A percentile compares a stretch with the other conserved stretches of the same genome.
These are phyloP conservation scores for Fusarium phyllophilum DNA, from an alignment of 2,329 filamentous ascomycete genomes.

Conservation along the genomic window DNA sequence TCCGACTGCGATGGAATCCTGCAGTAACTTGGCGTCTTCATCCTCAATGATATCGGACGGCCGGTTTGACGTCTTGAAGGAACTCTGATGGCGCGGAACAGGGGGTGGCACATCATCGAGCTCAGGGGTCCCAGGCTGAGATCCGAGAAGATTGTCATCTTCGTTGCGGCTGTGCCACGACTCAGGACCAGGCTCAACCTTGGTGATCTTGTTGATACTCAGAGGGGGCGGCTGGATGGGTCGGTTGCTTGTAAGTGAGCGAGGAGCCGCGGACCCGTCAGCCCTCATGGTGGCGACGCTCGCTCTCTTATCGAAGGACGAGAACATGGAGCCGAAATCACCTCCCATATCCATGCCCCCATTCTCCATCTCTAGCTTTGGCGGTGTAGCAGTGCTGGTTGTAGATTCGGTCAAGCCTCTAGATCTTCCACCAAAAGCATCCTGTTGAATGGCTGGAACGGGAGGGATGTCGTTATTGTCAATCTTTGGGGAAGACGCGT, in stretches of 20 bases:
- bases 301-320: slow-evolving; percentile 64
- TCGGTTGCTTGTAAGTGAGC: slow-evolving; percentile 60
- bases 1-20: slow-evolving; percentile 62
- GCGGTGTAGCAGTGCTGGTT: slow-evolving; percentile 62
- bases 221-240: slow-evolving; percentile 56
- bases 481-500: slow-evolving; percentile 44
- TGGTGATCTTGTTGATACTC: slow-evolving; percentile 57
- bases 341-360: slow-evolving; percentile 64
- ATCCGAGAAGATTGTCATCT: slow-evolving; percentile 59
- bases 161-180: slow-evolving; percentile 62
- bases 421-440: slow-evolving; percentile 50
- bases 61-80: slow-evolving; percentile 47
- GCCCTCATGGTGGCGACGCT: slow-evolving; percentile 61
- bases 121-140: slow-evolving; percentile 51
- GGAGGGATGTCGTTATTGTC: slow-evolving; percentile 52
- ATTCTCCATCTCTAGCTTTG: slow-evolving; percentile 58
- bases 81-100: slow-evolving; percentile 53
- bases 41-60: slow-evolving; percentile 58
- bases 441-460: slow-evolving; percentile 49
- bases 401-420: slow-evolving; percentile 66
- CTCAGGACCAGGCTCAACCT: slow-evolving; percentile 58
- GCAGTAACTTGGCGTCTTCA: slow-evolving; percentile 64
- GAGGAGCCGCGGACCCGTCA: slow-evolving; percentile 51
- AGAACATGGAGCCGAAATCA: slow-evolving; percentile 67
- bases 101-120: slow-evolving; percentile 54